Evolutionary conservation across 495 filamentous ascomycete species (phyloP), one percentile per base, ranked within the genome.

Genomic region (Hyaloscypha bicolor): DNA sequence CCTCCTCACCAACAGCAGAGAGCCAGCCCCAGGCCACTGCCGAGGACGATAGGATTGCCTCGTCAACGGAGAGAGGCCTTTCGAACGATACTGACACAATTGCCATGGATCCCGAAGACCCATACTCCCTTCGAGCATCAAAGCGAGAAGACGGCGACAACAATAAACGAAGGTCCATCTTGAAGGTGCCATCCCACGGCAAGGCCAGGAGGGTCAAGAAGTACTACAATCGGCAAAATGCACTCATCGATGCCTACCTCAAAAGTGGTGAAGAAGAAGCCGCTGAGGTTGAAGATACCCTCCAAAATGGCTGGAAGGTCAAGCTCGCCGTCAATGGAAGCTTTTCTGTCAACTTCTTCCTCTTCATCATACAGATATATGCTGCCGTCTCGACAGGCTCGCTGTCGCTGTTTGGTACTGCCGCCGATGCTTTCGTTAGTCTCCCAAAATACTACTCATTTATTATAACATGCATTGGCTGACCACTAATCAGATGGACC

Each of bases 361-460:
- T 86, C 29, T 86, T 86, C 73, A 71, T 85, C 70, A 87, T 87
- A 51, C 84, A 86, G 74, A 74, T 86, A 55, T 87, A 86, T 72
- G 85, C 85, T 48, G 84, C 85, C 51, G 75, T 85, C 56, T 80
- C 82, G 37, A 87, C 85, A 16, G 83, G 85, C 31, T 85, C 85
- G 12, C 77, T 85, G 29, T 68, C 83, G 69, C 78, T 86, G 4
- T 87, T 87, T 66, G 84, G 82, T 45, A 86, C 85, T 60, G 82
- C 84, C 55, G 83, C 84, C 62, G 85, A 86, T 74, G 83, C 84
- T 30, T 86, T 86, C 69, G 79, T 80, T 67, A 71, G 79, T 80
- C 51, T 63, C 52, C 37, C 48, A 19, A 12, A 25, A 19, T 71
- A 63, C 58, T 67, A 55, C 59, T 30, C 1, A 1, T 37, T 37